These are phyloP conservation scores for Parachaetomium inaequale DNA, from an alignment of 495 filamentous ascomycete species.

Conservation along the genomic window DNA sequence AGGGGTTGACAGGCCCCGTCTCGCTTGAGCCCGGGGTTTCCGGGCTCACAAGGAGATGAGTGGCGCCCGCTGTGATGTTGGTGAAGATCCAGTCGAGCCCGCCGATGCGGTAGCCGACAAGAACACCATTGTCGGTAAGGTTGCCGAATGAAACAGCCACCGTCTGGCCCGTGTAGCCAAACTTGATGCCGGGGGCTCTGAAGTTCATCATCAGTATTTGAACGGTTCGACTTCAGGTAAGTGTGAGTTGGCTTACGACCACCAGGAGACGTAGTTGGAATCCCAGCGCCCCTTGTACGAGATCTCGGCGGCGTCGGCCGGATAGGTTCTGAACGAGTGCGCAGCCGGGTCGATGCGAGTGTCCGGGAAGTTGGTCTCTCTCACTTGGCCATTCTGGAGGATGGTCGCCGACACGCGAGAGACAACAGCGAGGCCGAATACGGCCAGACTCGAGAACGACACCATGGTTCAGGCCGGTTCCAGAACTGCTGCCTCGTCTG, in stretches of 20 bases:
- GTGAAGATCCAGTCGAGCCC: slow-evolving; percentile 66
- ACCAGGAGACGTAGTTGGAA: slow-evolving; percentile 62
- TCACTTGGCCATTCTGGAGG: slow-evolving; percentile 60
- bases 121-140: slow-evolving; percentile 51
- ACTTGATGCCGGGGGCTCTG: slow-evolving; percentile 59
- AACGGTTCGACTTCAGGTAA: not conserved
- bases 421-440: slow-evolving; percentile 27
- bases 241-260: slow-evolving; percentile 47
- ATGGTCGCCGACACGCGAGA: slow-evolving; percentile 45
- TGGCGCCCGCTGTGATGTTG: slow-evolving; percentile 59
- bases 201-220: not conserved
- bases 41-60: slow-evolving; percentile 56
- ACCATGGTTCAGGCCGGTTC: slow-evolving; percentile 12
- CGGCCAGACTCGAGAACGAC: slow-evolving; percentile 23
- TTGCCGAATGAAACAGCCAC: slow-evolving; percentile 63
- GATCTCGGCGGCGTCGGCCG: slow-evolving; percentile 55
- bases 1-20: slow-evolving; percentile 40
- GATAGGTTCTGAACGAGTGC: slow-evolving; percentile 48
- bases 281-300: slow-evolving; percentile 71
- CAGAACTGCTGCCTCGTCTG: not conserved
- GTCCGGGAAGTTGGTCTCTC: slow-evolving; percentile 44
- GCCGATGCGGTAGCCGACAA: slow-evolving; percentile 60
- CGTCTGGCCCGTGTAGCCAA: slow-evolving; percentile 60
- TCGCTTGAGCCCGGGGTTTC: slow-evolving; percentile 40
- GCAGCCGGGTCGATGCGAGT: slow-evolving; percentile 42